Base-by-base conservation (phyloP, 352 stramenopile species). In the Phytophthora niederhauseri region DNA sequence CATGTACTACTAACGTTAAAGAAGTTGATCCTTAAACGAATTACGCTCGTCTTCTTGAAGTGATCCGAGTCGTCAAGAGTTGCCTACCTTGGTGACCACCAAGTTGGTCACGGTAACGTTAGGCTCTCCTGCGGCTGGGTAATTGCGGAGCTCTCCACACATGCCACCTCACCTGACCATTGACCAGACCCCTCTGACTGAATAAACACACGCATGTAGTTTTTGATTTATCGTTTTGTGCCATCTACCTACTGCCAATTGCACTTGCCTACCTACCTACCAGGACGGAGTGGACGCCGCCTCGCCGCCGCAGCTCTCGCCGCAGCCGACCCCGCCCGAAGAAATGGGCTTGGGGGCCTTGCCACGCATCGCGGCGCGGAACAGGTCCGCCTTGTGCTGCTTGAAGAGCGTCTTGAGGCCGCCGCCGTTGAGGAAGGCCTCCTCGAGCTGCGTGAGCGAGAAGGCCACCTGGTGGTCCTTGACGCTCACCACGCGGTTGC, bases 381-480 rank as follows among this genome's bases (percentile, higher is more conserved):
- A 94, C 38, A 94, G 74, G 56, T 94, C 86, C n/a, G 84, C 82
- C 73, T 93, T 93, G 83, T 94, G 90, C 66, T 86, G 84, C 64
- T 88, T 85, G 76, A 93, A 94, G 2, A 94, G 81, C 26, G 76
- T 73, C 74, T 92, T 83, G 30, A 94, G 78, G 9, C 86, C 86
- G 41, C 86, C 86, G 30, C 85, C 84, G 61, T 93, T 91, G 12
- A 94, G 69, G 60, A 94, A 93, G 20, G 85, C 90, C 66, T 94
- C 86, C 57, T 94, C 86, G 1, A 94, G 72, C 66, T 91, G 79
- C 55, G 84, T 94, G 12, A 94, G 74, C 34, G 81, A 79, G 73
- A 94, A 94, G 8, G 65, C 69, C 11, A 94, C 85, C 53, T 80
- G 72, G 70, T 92, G 73, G 63, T 77, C 83, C 61, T 76, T 70